Percentiles rank a stretch among this genome's conserved stretches.
Conservation (phyloP, 495 filamentous ascomycete species). For the Stereocaulon alpinum region DNA sequence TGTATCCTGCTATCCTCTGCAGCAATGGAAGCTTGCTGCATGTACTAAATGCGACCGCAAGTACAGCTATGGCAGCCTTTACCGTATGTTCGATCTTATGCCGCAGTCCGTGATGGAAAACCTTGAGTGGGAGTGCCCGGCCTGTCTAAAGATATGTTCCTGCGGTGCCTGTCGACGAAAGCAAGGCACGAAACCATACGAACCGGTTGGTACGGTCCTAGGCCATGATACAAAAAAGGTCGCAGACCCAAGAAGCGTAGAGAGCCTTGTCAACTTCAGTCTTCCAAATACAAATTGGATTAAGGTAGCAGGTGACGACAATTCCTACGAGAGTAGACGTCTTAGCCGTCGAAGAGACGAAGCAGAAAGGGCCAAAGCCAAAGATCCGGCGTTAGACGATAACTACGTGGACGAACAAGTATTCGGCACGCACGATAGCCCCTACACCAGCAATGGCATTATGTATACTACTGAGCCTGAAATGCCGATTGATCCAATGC, state of each 20-base stretch:
- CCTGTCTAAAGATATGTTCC: conserved; percentile 73
- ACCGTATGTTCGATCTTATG: conserved; percentile 77
- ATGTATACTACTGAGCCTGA: conserved; percentile 26
- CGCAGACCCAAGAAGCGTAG: conserved; percentile 79
- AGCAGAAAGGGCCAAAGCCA: conserved; percentile 38
- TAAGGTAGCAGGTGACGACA: conserved; percentile 41
- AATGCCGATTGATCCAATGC: conserved; percentile 43
- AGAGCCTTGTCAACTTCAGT: conserved; percentile 75
- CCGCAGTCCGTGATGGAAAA: conserved; percentile 70
- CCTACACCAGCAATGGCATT: conserved; percentile 22
- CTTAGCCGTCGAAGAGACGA: conserved; percentile 40
- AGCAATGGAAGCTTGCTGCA: conserved; percentile 66
- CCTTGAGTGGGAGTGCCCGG: conserved; percentile 75
- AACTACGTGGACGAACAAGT: conserved; percentile 31
- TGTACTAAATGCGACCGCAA: conserved; percentile 63
- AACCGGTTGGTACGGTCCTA: conserved; percentile 71
- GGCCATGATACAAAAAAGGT: conserved; percentile 83
- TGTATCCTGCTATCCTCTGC: conserved; percentile 64
- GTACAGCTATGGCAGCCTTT: conserved; percentile 85
- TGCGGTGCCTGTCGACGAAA: conserved; percentile 63
- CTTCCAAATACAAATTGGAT: conserved; percentile 75
- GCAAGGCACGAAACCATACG: conserved; percentile 53
- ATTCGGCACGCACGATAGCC: conserved; percentile 8
- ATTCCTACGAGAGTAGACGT: conserved; percentile 33
- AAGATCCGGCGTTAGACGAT: conserved; percentile 32